Base-by-base conservation (phyloP, 352 stramenopile genomes). In the Globisporangium echinulatum region DNA sequence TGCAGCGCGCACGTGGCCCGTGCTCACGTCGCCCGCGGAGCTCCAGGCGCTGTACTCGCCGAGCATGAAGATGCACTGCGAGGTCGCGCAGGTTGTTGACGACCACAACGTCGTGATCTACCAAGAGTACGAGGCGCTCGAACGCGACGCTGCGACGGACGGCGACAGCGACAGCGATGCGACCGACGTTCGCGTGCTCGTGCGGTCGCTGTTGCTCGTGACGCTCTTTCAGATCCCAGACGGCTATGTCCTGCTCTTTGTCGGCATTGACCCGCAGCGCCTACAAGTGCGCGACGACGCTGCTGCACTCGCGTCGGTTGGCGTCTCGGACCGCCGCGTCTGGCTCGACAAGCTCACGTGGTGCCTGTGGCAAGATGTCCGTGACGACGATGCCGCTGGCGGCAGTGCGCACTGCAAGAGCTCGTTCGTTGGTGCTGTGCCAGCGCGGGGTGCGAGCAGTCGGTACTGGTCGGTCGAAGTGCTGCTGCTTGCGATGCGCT, bases 41-140 rank as follows among this genome's bases (percentile, higher is more conserved):
- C 52, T 75, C 33, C 42, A 62, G 36, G 25, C 49, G 53, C 49
- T 78, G 2, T 75, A 75, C 55, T 75, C 70, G 40, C 14, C 50
- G 39, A 69, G 56, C 52, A 69, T 75, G 67, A 61, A 66, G 51
- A 75, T 75, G 62, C 62, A 71, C 47, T 69, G 55, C 42, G 61
- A 73, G 49, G 53, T 71, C 14, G 63, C 56, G 11, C 70, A 78
- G 49, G 33, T 52, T 14, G 71, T 78, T 25, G 68, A 78, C 50
- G 59, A 64, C 14, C 69, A 54, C 61, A 78, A 78, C 51, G 51
- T 71, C 10, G 68, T 75, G 55, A 61, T 78, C 58, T 75, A 75
- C 56, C 68, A 73, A 49, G 62, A 69, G 48, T 74, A 67, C 57
- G 66, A 74, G 49, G 68, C 66, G 0, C 59, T 48, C 9, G 62